Percentiles rank a stretch among this genome's conserved stretches.
phyloP scores from a whole-genome alignment of 2,329 filamentous ascomycete species.

The Botryotinia convoluta region DNA sequence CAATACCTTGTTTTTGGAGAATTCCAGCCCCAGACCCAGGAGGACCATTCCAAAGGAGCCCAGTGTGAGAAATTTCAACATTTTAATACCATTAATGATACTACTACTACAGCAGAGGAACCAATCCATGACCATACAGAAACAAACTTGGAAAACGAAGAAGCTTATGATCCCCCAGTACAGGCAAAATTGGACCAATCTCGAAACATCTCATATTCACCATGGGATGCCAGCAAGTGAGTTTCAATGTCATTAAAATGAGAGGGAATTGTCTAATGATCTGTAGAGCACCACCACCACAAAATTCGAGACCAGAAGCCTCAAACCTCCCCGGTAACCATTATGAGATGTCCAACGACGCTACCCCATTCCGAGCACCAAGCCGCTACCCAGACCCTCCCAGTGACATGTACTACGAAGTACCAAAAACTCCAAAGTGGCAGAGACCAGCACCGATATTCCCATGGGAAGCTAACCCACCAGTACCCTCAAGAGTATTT shows the following conservation, averaged over 20 bases:
- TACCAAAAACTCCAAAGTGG: constrained; percentile 63
- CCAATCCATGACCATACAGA: constrained; percentile 27
- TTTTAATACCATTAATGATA: constrained; percentile 17
- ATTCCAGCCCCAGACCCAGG: constrained; percentile 30
- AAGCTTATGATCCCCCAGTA: constrained; percentile 36
- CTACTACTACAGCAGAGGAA: constrained; percentile 21
- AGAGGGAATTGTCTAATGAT: constrained; percentile 23
- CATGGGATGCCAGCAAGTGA: constrained; percentile 50
- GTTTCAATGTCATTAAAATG: constrained; percentile 40
- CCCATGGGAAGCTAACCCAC: constrained; percentile 77
- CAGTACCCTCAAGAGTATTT: constrained; percentile 65
- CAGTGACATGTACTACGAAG: constrained; percentile 82
- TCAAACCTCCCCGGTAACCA: constrained; percentile 73
- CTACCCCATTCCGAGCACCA: constrained; percentile 73
- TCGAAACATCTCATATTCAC: constrained; percentile 26
- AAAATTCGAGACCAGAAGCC: constrained; percentile 77
- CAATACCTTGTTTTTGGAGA: constrained; percentile 39
- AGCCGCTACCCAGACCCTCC: constrained; percentile 77
- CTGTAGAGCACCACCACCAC: constrained; percentile 51
- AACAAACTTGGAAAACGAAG: constrained; percentile 29
- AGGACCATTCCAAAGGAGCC: constrained; percentile 26
- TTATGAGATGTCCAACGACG: constrained; percentile 81
- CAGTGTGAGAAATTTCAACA: constrained; percentile 32
- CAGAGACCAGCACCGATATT: constrained; percentile 71
- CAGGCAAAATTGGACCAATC: constrained; percentile 28